These are phyloP conservation scores for Saxophila tyrrhenica DNA, from an alignment of 495 filamentous ascomycete species.

Conservation along the genomic window DNA sequence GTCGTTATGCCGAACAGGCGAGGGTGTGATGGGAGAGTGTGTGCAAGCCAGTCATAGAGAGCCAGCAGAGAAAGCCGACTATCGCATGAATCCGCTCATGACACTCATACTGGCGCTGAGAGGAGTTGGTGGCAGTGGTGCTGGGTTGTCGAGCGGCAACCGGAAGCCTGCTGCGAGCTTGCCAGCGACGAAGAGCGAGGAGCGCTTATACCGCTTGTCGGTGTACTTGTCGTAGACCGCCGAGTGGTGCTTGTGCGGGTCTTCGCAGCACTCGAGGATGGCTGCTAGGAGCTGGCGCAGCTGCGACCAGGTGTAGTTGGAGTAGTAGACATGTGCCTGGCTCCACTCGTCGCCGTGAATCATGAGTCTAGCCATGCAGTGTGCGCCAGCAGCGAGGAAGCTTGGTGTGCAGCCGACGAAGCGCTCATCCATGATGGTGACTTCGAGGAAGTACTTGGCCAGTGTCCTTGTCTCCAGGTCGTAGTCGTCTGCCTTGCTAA, in stretches of 20 bases:
- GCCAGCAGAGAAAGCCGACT: neutral
- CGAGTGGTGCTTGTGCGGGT: conserved; percentile 65
- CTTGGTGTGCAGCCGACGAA: conserved; percentile 87
- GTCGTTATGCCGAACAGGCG: neutral
- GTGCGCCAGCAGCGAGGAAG: conserved; percentile 81
- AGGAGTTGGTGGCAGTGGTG: neutral
- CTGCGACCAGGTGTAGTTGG: conserved; percentile 79
- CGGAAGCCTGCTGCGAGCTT: conserved; percentile 50
- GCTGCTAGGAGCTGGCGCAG: conserved; percentile 62
- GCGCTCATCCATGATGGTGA: conserved; percentile 95
- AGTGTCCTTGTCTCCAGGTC: conserved; percentile 90
- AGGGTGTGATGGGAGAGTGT: neutral
- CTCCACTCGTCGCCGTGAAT: conserved; percentile 83
- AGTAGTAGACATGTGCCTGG: conserved; percentile 75
- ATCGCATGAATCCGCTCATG: neutral
- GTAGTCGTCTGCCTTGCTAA: conserved; percentile 98
- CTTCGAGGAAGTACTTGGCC: conserved; percentile 94
- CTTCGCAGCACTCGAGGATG: conserved; percentile 78
- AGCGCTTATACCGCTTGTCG: conserved; percentile 68
- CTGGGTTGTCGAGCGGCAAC: conserved; percentile 20
- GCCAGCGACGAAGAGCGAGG: conserved; percentile 64
- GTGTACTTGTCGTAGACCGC: conserved; percentile 88
- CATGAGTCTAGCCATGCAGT: conserved; percentile 84
- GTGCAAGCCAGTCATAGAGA: neutral
- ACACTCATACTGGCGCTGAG: neutral